phyloP scores from a whole-genome alignment of 2,329 filamentous ascomycete species.

The Diaporthe citrichinensis region DNA sequence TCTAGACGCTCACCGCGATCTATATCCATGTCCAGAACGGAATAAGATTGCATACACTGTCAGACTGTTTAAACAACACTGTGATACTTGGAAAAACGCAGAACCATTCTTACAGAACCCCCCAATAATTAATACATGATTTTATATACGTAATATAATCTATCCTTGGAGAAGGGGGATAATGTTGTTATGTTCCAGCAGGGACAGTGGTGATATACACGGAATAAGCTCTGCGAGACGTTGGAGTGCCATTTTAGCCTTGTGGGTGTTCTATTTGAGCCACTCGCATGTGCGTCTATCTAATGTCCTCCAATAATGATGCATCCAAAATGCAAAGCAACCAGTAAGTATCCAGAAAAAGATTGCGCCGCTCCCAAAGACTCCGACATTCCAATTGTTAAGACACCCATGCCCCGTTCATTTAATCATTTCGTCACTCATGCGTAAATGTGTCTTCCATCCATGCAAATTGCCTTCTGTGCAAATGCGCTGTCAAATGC shows the following conservation, averaged over 20 bases:
- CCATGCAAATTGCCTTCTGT: constrained; percentile 10
- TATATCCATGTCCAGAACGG: too few relatives aligned
- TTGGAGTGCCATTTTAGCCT: not conserved
- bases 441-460: constrained; percentile 2
- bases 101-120: too few relatives aligned
- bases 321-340: not conserved
- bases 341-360: constrained; percentile 17
- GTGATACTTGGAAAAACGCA: too few relatives aligned
- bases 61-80: not conserved
- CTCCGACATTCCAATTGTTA: not conserved
- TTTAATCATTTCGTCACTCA: constrained; percentile 33
- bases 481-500: not conserved
- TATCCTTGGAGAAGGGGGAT: not conserved
- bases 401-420: not conserved
- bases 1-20: not conserved
- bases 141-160: too few relatives aligned
- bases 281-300: constrained; percentile 23
- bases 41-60: not conserved
- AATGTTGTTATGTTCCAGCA: not conserved
- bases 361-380: constrained; percentile 6
- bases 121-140: too few relatives aligned
- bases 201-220: not conserved
- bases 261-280: constrained; percentile 13
- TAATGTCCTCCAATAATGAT: constrained; percentile 6
- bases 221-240: not conserved